A percentile compares a stretch with the other conserved stretches of the same genome.
These are phyloP conservation scores for Leccinum subtestaceum DNA, from an alignment of 768 basidiomycete genomes.

Conservation along the genomic window DNA sequence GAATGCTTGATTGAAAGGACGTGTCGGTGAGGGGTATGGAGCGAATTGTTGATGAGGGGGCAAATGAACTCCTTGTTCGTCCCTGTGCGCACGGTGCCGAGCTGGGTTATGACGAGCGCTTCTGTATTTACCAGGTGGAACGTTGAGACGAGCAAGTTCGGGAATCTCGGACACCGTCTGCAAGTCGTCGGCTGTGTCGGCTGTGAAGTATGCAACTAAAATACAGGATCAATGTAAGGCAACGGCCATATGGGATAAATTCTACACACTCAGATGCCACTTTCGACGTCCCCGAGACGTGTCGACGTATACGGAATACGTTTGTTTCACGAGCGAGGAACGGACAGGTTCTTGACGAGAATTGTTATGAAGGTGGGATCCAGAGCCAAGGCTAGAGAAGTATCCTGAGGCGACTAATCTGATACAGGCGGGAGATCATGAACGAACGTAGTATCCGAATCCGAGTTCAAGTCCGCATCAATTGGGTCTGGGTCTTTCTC, in stretches of 20 bases:
- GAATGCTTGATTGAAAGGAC: slow-evolving; percentile 9
- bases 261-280: slow-evolving; percentile 72
- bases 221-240: slow-evolving; percentile 1
- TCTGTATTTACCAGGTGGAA: slow-evolving; percentile 60
- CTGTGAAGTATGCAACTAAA: slow-evolving; percentile 75
- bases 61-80: slow-evolving; percentile 18
- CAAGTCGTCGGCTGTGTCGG: slow-evolving; percentile 56
- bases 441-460: slow-evolving; percentile 50
- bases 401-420: slow-evolving; percentile 4
- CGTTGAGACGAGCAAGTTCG: slow-evolving; percentile 47
- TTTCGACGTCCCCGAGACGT: slow-evolving; percentile 64
- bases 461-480: slow-evolving; percentile 47
- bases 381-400: slow-evolving; percentile 29
- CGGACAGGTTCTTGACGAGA: slow-evolving; percentile 31
- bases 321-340: slow-evolving; percentile 70
- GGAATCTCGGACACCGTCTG: slow-evolving; percentile 59
- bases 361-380: slow-evolving; percentile 27
- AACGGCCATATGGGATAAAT: slow-evolving; percentile 3
- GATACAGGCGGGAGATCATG: neutral
- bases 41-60: slow-evolving; percentile 26
- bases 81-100: slow-evolving; percentile 33
- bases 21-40: slow-evolving; percentile 32
- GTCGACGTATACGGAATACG: slow-evolving; percentile 76
- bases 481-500: slow-evolving; percentile 57
- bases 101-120: slow-evolving; percentile 62